Evolutionary conservation across 2,329 filamentous ascomycete species (phyloP).

Genomic region (Fusarium sacchari): DNA sequence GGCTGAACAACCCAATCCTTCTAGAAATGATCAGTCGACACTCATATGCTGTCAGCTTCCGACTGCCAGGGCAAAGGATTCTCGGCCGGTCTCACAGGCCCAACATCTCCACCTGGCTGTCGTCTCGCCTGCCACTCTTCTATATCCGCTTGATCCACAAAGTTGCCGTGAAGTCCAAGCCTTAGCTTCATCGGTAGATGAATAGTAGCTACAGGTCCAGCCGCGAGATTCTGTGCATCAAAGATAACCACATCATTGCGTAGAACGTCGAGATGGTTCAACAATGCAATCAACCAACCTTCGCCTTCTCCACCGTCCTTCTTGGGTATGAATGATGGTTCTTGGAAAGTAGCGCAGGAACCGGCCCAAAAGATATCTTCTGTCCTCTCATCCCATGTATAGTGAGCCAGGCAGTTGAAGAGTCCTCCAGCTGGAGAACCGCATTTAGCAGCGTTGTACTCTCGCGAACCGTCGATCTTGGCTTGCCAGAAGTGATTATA

Average conservation of each 20-base stretch:
- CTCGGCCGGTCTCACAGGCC: not conserved
- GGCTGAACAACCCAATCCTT: not conserved
- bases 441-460: not conserved
- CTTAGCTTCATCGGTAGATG: conserved; percentile 4
- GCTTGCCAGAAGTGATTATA: conserved; percentile 22
- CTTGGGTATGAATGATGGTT: conserved; percentile 9
- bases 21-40: accelerated
- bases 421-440: not conserved
- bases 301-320: not conserved
- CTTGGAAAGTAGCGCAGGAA: not conserved
- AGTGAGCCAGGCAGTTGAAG: conserved; percentile 13
- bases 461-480: not conserved
- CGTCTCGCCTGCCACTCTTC: not conserved
- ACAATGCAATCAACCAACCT: not conserved
- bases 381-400: not conserved
- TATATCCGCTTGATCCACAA: conserved; percentile 12
- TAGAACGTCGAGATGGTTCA: conserved; percentile 14
- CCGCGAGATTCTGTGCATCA: not conserved
- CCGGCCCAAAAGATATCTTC: conserved; percentile 7
- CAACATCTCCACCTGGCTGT: not conserved
- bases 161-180: conserved; percentile 18
- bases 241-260: conserved; percentile 12
- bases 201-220: not conserved
- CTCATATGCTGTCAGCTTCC: not conserved
- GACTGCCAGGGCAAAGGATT: not conserved